Base-by-base conservation (phyloP, 1,284 basidiomycete genomes). In the Cerrena zonata region DNA sequence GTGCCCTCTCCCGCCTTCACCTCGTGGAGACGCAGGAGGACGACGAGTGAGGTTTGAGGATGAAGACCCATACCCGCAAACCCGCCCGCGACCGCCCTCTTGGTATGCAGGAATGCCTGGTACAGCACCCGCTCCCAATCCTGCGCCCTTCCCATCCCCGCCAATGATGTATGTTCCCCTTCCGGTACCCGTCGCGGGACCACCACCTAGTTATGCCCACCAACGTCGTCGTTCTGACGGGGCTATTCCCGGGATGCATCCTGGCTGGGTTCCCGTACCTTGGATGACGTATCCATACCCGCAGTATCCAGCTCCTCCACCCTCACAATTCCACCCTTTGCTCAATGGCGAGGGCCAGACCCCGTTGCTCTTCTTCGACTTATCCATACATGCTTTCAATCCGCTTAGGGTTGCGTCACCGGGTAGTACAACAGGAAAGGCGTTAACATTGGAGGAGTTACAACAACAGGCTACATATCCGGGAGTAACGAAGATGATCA, bases 401-500 rank as follows among this genome's bases (percentile, higher is more conserved):
- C 80, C 82, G 2, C 57, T 72, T 50, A 69, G 69, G 12, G 58
- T 71, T 44, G 47, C 74, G 21, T 66, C 69, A 0, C 63, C 62
- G 3, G 70, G 72, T 0, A 70, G 75, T 27, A 63, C 65, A 2
- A 53, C 58, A 4, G 59, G 62, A n/a, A 56, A 55, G 4, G 50
- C 68, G 0, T 60, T 82, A 3, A 59, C 71, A 1, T 46, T 56
- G 0, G 73, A 78, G 1, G 75, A 81, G 38, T 65, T 84, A 18
- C 55, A 55, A 2, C 70, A 81, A 58, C 68, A 72, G 11, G 84
- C 82, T 22, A 83, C 81, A 15, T 68, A 76, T 58, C 85, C 85
- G 0, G 65, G 75, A 2, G 65, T 80, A 47, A 75, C 72, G n/a
- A 72, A 69, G 37, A 72, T 87, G 58, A 72, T 74, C 11, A 79